These are phyloP conservation scores for Lecanicillium sp. DNA, from an alignment of 2,329 filamentous ascomycete genomes.

Conservation along the genomic window DNA sequence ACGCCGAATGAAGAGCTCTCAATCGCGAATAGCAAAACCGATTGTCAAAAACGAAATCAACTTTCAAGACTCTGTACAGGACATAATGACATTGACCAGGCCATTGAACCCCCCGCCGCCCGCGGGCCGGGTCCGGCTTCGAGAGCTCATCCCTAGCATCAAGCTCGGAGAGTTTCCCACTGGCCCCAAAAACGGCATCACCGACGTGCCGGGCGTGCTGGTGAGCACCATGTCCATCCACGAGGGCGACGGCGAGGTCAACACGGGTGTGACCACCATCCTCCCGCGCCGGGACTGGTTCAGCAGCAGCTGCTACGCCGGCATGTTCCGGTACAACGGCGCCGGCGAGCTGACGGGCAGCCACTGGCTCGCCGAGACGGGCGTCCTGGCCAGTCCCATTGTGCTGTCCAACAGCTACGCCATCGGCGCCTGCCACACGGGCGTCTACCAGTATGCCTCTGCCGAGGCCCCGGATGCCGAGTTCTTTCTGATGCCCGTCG, in stretches of 20 bases:
- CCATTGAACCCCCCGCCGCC: too few species aligned
- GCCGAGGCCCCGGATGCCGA: slow-evolving; percentile 31
- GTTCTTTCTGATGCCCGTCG: slow-evolving; percentile 48
- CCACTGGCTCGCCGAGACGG: slow-evolving; percentile 51
- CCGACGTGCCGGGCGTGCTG: slow-evolving; percentile 33
- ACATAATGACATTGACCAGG: too few species aligned
- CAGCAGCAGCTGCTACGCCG: slow-evolving; percentile 31
- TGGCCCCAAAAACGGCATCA: slow-evolving; percentile 34
- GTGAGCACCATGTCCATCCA: slow-evolving; percentile 32
- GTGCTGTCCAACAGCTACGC: slow-evolving; percentile 48
- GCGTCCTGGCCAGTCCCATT: slow-evolving; percentile 46
- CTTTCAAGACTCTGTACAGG: too few species aligned
- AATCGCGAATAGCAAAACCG: too few species aligned
- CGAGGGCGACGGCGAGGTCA: slow-evolving; percentile 19
- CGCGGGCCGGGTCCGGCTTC: slow-evolving; percentile 17
- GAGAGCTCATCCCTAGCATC: slow-evolving; percentile 29
- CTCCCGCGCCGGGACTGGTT: slow-evolving; percentile 32
- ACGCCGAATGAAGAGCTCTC: too few species aligned
- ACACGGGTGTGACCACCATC: slow-evolving; percentile 37
- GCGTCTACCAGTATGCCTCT: slow-evolving; percentile 45
- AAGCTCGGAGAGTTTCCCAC: slow-evolving; percentile 28
- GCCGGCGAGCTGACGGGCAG: slow-evolving; percentile 49
- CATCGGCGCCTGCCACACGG: slow-evolving; percentile 46
- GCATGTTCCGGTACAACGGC: slow-evolving; percentile 49
- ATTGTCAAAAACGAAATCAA: too few species aligned